Conservation (phyloP, 371 early-diverging fungal genomes). For the Mucor mucedo region DNA sequence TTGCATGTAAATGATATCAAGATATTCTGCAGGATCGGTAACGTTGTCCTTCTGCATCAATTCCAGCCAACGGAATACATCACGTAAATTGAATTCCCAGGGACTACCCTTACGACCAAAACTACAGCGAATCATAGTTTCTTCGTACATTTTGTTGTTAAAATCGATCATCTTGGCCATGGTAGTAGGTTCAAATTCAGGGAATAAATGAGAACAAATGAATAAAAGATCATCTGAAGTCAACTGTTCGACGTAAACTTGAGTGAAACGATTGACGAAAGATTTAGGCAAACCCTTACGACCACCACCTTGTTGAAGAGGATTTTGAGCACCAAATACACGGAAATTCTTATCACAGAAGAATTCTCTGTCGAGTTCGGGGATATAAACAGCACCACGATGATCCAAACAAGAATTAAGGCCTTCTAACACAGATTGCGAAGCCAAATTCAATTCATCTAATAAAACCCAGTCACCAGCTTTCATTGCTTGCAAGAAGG, state of each 20-base stretch:
- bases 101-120: slow-evolving; percentile 92
- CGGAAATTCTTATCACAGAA: slow-evolving; percentile 84
- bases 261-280: slow-evolving; percentile 98
- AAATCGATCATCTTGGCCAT: slow-evolving; percentile 85
- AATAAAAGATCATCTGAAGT: slow-evolving; percentile 76
- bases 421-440: slow-evolving; percentile 99
- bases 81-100: slow-evolving; percentile 98
- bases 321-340: slow-evolving; percentile 99
- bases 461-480: slow-evolving; percentile 98
- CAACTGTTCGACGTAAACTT: slow-evolving; percentile 91
- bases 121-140: slow-evolving; percentile 76
- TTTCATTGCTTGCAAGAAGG: slow-evolving; percentile 96
- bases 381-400: slow-evolving; percentile 94
- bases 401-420: slow-evolving; percentile 99
- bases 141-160: slow-evolving; percentile 84
- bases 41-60: slow-evolving; percentile 61
- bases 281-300: slow-evolving; percentile 98
- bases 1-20: slow-evolving; percentile 85
- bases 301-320: slow-evolving; percentile 96
- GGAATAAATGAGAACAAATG: slow-evolving; percentile 76
- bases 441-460: slow-evolving; percentile 99
- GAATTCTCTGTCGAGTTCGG: slow-evolving; percentile 91
- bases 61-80: slow-evolving; percentile 95
- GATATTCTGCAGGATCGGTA: slow-evolving; percentile 70
- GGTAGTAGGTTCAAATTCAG: slow-evolving; percentile 54